phyloP scores from a whole-genome alignment of 345 rosid species.

The Acer saccharum region DNA sequence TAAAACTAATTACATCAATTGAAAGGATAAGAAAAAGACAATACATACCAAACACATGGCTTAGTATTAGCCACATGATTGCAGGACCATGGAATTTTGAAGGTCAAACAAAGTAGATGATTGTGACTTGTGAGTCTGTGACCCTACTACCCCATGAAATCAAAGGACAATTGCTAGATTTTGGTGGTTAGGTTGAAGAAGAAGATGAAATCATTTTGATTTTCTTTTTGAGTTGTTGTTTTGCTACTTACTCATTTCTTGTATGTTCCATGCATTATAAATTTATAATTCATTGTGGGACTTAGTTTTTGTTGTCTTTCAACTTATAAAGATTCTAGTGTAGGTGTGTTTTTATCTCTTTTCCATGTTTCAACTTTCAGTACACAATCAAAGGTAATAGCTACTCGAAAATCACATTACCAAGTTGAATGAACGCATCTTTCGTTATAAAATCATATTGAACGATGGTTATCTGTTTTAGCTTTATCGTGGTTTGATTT shows the following conservation, averaged over 20 bases:
- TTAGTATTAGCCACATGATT: constrained; percentile 7
- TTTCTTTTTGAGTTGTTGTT: background rate
- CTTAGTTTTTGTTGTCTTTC: too few relatives aligned
- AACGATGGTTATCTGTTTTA: too few relatives aligned
- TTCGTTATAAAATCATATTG: too few relatives aligned
- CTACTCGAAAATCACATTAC: too few relatives aligned
- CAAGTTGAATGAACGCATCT: too few relatives aligned
- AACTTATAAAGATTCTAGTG: too few relatives aligned
- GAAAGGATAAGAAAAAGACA: background rate
- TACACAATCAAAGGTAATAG: too few relatives aligned
- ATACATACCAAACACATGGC: constrained; percentile 20
- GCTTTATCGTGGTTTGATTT: background rate
- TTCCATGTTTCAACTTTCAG: too few relatives aligned
- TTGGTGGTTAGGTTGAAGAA: background rate
- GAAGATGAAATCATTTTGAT: background rate
- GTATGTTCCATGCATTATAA: background rate
- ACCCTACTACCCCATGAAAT: background rate
- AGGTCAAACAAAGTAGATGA: constrained; percentile 5
- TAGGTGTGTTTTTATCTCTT: too few relatives aligned
- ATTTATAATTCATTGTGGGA: too few relatives aligned
- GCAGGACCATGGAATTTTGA: constrained; percentile 10
- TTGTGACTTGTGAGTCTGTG: background rate
- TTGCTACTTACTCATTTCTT: background rate
- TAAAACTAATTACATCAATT: background rate
- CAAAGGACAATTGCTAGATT: background rate